Conservation (phyloP, 2,329 filamentous ascomycete genomes). For the Exophiala oligosperma region DNA sequence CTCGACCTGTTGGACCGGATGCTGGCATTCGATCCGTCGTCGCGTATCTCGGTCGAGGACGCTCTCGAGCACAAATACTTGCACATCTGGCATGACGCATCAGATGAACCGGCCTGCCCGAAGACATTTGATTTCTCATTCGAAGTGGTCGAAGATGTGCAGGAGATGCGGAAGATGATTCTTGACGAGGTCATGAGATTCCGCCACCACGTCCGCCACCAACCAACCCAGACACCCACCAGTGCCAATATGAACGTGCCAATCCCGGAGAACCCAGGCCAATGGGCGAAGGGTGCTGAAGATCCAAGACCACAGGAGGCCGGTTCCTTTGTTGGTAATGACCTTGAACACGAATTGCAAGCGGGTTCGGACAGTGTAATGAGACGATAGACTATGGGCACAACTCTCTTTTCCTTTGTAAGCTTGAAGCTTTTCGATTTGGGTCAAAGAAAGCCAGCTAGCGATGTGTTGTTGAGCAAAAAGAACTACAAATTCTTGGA, state of each 20-base stretch:
- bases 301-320: conserved; percentile 63
- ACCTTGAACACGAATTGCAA: conserved; percentile 53
- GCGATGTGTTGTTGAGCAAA: conserved; percentile 6
- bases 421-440: not conserved
- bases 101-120: conserved; percentile 90
- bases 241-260: conserved; percentile 50
- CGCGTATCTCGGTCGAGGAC: conserved; percentile 89
- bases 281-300: conserved; percentile 54
- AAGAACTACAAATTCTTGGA: not conserved
- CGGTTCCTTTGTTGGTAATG: conserved; percentile 43
- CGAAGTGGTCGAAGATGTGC: conserved; percentile 93
- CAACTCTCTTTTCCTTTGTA: not conserved
- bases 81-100: conserved; percentile 97
- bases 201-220: conserved; percentile 61
- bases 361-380: conserved; percentile 55
- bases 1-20: conserved; percentile 94
- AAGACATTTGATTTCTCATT: conserved; percentile 98
- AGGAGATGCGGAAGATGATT: conserved; percentile 96
- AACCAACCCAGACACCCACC: conserved; percentile 36
- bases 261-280: conserved; percentile 62
- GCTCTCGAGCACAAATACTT: conserved; percentile 96
- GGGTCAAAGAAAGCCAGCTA: not conserved
- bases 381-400: conserved; percentile 27
- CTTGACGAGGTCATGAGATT: conserved; percentile 90
- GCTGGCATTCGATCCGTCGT: conserved; percentile 94